phyloP scores from a whole-genome alignment of 768 basidiomycete genomes.

The Suillus paluster region DNA sequence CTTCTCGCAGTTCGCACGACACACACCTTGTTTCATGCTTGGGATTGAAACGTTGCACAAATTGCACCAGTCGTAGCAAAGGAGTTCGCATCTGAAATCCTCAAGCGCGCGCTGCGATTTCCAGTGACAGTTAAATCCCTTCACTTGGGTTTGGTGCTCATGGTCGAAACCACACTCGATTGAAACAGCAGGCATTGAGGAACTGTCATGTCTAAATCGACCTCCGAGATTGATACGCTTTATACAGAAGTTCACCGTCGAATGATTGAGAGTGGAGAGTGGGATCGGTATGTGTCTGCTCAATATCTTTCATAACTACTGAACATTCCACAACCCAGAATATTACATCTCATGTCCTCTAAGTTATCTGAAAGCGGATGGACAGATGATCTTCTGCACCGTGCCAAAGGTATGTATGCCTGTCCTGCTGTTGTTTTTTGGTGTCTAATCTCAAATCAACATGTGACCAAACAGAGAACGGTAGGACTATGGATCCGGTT shows the following conservation, averaged over 20 bases:
- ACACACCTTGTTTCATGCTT: not conserved
- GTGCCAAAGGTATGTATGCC: constrained; percentile 54
- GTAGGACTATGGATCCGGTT: constrained; percentile 49
- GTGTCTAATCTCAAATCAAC: not conserved
- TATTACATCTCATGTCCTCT: constrained; percentile 50
- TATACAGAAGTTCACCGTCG: constrained; percentile 55
- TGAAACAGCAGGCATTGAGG: not conserved
- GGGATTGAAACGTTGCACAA: not conserved
- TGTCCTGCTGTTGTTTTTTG: not conserved
- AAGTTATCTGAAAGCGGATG: constrained; percentile 73
- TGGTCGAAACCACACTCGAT: not conserved
- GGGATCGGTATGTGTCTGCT: constrained; percentile 61
- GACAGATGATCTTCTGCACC: constrained; percentile 63
- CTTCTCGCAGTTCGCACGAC: not conserved
- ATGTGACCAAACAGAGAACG: constrained; percentile 43
- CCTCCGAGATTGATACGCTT: constrained; percentile 33
- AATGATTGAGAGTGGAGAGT: constrained; percentile 74
- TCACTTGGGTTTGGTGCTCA: not conserved
- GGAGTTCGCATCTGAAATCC: not conserved
- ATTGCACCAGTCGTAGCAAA: not conserved
- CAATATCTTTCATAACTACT: constrained; percentile 10
- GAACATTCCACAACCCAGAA: constrained; percentile 39
- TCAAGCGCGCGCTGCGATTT: not conserved
- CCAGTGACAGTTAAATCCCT: not conserved
- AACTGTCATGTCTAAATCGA: constrained; percentile 27